Conservation (phyloP, 805 yeast genomes). For the Torulaspora quercuum region DNA sequence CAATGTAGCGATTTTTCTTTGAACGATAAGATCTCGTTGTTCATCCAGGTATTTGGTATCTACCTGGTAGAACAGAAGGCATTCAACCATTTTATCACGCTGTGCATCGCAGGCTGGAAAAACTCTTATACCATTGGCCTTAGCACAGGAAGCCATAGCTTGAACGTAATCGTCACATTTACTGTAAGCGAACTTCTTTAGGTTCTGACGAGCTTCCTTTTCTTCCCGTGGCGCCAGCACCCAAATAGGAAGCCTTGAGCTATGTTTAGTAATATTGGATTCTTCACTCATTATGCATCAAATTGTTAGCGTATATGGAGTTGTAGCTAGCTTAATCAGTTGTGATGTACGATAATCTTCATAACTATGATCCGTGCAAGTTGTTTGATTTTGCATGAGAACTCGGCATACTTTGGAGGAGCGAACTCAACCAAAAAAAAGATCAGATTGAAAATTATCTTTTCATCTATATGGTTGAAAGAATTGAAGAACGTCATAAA, state of each 20-base stretch:
- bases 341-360: no score
- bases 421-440: no score
- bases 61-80: slow-evolving; percentile 59
- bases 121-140: slow-evolving; percentile 57
- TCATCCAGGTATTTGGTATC: slow-evolving; percentile 58
- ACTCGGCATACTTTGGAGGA: no score
- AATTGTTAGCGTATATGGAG: no score
- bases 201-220: slow-evolving; percentile 63
- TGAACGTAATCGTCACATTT: slow-evolving; percentile 67
- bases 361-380: no score
- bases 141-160: slow-evolving; percentile 63
- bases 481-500: neutral
- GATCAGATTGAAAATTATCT: no score
- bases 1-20: slow-evolving; percentile 48
- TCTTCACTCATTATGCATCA: slow-evolving; percentile 12
- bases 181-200: slow-evolving; percentile 64
- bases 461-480: no score
- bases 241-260: slow-evolving; percentile 61
- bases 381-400: no score
- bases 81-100: slow-evolving; percentile 55
- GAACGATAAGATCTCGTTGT: slow-evolving; percentile 62
- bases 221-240: slow-evolving; percentile 74
- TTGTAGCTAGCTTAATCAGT: no score
- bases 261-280: slow-evolving; percentile 22
- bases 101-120: slow-evolving; percentile 62